Percentiles rank a stretch among this genome's conserved stretches.
Conservation (phyloP, 2,329 filamentous ascomycete species). For the Sphaerulina vaccinii region DNA sequence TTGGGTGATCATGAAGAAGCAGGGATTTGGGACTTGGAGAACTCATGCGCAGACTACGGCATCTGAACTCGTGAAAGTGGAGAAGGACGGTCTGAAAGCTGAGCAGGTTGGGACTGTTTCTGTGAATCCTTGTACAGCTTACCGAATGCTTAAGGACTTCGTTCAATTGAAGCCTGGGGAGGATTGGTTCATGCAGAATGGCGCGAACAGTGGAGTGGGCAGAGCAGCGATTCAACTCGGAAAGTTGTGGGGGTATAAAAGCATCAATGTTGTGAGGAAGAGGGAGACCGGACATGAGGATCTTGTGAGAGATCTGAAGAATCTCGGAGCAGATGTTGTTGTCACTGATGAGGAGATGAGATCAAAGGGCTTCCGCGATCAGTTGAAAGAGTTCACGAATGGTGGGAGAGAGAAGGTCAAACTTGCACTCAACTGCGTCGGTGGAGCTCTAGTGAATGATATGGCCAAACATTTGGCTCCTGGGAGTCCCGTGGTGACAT, state of each 20-base stretch:
- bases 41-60: slow-evolving; percentile 73
- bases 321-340: slow-evolving; percentile 62
- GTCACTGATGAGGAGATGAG: slow-evolving; percentile 62
- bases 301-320: slow-evolving; percentile 60
- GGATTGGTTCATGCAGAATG: slow-evolving; percentile 96
- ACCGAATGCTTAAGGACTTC: slow-evolving; percentile 87
- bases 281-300: slow-evolving; percentile 66
- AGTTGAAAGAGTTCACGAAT: slow-evolving; percentile 65
- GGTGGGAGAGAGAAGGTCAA: slow-evolving; percentile 69
- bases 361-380: slow-evolving; percentile 62
- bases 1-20: slow-evolving; percentile 86
- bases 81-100: slow-evolving; percentile 66
- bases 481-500: slow-evolving; percentile 79
- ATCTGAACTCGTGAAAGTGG: slow-evolving; percentile 65
- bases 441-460: slow-evolving; percentile 76
- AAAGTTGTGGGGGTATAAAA: slow-evolving; percentile 80
- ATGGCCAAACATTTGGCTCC: slow-evolving; percentile 70
- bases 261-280: slow-evolving; percentile 83
- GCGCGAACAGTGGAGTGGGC: slow-evolving; percentile 90
- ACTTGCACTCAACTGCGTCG: slow-evolving; percentile 89
- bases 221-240: slow-evolving; percentile 87
- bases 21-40: slow-evolving; percentile 89
- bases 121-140: slow-evolving; percentile 93
- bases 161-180: slow-evolving; percentile 60
- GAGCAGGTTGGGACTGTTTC: slow-evolving; percentile 82